Percentiles rank a stretch among this genome's conserved stretches.
Evolutionary conservation across 371 early-diverging fungal genomes (phyloP).

Genomic region (Blastocladiella emersonii): DNA sequence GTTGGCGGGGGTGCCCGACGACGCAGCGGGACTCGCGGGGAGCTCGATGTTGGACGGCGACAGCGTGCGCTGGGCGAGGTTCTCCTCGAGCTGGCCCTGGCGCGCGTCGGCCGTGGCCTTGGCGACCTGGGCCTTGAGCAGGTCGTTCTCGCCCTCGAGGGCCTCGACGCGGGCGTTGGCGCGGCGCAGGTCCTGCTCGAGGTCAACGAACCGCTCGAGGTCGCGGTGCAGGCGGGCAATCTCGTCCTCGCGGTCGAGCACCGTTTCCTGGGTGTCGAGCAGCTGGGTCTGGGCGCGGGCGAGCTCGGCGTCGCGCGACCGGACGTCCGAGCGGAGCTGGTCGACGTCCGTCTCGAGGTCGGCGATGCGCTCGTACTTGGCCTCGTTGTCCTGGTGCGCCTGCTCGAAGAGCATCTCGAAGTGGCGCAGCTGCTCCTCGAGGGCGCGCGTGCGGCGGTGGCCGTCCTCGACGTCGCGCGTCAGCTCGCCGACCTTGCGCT

Average conservation of each 20-base stretch:
- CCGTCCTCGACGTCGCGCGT: neutral
- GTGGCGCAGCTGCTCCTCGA: neutral
- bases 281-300: constrained; percentile 8
- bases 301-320: constrained; percentile 8
- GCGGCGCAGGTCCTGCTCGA: constrained; percentile 9
- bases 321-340: constrained; percentile 5
- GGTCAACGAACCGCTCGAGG: constrained; percentile 4
- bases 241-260: constrained; percentile 10
- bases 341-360: constrained; percentile 15
- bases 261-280: constrained; percentile 6
- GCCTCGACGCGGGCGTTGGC: constrained; percentile 7
- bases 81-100: constrained; percentile 17
- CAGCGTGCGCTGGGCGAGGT: constrained; percentile 9
- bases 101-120: constrained; percentile 17
- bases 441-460: neutral
- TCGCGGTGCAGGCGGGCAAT: constrained; percentile 9
- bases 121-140: constrained; percentile 10
- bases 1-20: constrained; percentile 7
- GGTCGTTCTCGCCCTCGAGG: constrained; percentile 16
- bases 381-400: neutral
- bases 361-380: constrained; percentile 14
- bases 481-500: neutral
- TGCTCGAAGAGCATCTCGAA: neutral
- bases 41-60: neutral
- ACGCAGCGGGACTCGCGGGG: neutral